A percentile compares a stretch with the other conserved stretches of the same genome.
These are phyloP conservation scores for Venturia carpophila DNA, from an alignment of 2,329 filamentous ascomycete species.

Conservation along the genomic window DNA sequence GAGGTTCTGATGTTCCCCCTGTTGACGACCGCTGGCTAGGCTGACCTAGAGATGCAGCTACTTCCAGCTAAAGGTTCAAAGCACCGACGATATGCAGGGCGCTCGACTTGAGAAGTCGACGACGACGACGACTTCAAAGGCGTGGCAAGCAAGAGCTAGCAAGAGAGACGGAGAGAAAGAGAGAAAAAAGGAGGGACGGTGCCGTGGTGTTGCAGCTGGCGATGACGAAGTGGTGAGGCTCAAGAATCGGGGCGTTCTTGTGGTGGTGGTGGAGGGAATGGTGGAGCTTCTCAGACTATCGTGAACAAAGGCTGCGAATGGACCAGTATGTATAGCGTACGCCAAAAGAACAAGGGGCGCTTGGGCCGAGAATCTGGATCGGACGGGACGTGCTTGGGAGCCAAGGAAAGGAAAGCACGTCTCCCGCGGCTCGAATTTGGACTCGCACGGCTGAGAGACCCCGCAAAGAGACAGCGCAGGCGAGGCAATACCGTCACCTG, in stretches of 20 bases:
- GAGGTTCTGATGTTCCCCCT: conserved; percentile 10
- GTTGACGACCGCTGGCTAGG: background rate
- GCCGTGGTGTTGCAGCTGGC: background rate
- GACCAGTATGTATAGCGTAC: background rate
- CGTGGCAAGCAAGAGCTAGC: background rate
- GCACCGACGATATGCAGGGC: conserved; percentile 9
- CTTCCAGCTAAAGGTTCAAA: background rate
- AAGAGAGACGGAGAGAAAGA: background rate
- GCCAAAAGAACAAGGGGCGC: conserved; percentile 6
- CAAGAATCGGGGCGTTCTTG: background rate
- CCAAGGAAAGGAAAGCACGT: conserved; percentile 10
- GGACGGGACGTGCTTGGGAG: conserved; percentile 12
- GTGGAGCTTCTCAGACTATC: conserved; percentile 11
- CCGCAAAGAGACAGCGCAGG: background rate
- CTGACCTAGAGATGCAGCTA: conserved; percentile 11
- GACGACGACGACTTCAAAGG: background rate
- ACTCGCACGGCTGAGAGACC: background rate
- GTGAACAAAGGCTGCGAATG: background rate
- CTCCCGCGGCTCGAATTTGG: conserved; percentile 2
- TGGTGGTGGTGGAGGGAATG: background rate
- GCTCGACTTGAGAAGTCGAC: conserved; percentile 9
- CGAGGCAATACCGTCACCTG: too few relatives aligned
- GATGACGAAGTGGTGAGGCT: background rate
- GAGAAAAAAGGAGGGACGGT: conserved; percentile 1
- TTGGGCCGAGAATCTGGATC: conserved; percentile 9